These are phyloP conservation scores for Hypoxylon lenormandii DNA, from an alignment of 495 filamentous ascomycete genomes.

Conservation along the genomic window DNA sequence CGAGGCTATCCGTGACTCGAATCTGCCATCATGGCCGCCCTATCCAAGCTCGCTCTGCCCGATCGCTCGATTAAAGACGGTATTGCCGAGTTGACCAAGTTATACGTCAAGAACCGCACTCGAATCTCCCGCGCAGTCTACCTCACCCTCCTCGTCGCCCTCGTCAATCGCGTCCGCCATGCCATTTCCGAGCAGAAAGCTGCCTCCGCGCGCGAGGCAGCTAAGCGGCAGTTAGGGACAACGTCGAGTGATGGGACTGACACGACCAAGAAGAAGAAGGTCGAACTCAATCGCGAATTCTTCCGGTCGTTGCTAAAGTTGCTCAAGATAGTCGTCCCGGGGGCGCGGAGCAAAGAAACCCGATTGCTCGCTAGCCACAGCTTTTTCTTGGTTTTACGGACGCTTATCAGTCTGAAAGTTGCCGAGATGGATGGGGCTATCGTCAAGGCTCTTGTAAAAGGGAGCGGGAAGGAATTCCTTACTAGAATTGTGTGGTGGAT, in stretches of 20 bases:
- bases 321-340: slow-evolving; percentile 87
- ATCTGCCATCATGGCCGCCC: slow-evolving; percentile 73
- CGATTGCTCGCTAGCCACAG: slow-evolving; percentile 86
- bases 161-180: slow-evolving; percentile 89
- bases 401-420: slow-evolving; percentile 92
- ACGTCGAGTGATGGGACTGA: slow-evolving; percentile 59
- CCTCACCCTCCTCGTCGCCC: slow-evolving; percentile 87
- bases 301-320: slow-evolving; percentile 84
- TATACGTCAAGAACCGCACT: slow-evolving; percentile 87
- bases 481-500: slow-evolving; percentile 97
- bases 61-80: slow-evolving; percentile 79
- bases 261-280: slow-evolving; percentile 76
- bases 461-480: slow-evolving; percentile 90
- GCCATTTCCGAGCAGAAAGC: slow-evolving; percentile 93
- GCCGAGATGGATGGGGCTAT: slow-evolving; percentile 93
- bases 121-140: slow-evolving; percentile 91
- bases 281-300: slow-evolving; percentile 95
- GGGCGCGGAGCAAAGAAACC: slow-evolving; percentile 88
- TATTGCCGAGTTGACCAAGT: slow-evolving; percentile 75
- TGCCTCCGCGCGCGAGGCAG: slow-evolving; percentile 77
- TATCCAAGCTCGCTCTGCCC: slow-evolving; percentile 77
- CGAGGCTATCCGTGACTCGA: slow-evolving; percentile 16
- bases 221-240: slow-evolving; percentile 69
- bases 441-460: slow-evolving; percentile 89
- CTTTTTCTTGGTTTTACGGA: slow-evolving; percentile 82